Evolutionary conservation across 352 stramenopile genomes (phyloP).

Genomic region (Blastocystis sp.): DNA sequence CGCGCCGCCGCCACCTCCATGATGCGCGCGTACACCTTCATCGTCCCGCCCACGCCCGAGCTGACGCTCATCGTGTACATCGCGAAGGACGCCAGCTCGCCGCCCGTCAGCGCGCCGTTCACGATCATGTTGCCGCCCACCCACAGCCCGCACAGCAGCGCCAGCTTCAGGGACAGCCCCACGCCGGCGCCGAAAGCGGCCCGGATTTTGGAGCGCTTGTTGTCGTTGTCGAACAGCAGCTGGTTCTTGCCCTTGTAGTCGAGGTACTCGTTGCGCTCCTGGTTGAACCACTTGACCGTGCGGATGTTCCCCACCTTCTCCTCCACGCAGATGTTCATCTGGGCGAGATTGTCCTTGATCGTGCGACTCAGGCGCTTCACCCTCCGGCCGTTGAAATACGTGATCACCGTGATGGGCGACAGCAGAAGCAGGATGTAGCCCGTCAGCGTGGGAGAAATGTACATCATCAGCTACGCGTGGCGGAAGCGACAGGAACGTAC

Average conservation of each 20-base stretch:
- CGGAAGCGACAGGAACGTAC: neutral
- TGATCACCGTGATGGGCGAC: conserved; percentile 52
- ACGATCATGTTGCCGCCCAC: conserved; percentile 68
- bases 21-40: conserved; percentile 65
- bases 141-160: conserved; percentile 47
- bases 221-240: conserved; percentile 62
- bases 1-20: conserved; percentile 27
- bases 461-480: conserved; percentile 28
- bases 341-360: conserved; percentile 65
- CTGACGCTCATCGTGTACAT: conserved; percentile 68
- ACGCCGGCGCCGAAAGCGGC: conserved; percentile 56
- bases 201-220: conserved; percentile 59
- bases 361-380: conserved; percentile 58
- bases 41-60: conserved; percentile 37
- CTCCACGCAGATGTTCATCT: conserved; percentile 65
- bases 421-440: conserved; percentile 62
- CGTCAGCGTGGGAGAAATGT: conserved; percentile 62
- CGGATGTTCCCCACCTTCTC: conserved; percentile 65
- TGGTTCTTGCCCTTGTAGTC: conserved; percentile 66
- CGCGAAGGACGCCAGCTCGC: conserved; percentile 48
- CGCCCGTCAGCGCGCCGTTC: conserved; percentile 13
- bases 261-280: conserved; percentile 65
- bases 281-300: conserved; percentile 69
- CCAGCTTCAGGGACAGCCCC: conserved; percentile 54
- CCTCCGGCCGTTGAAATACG: conserved; percentile 49